phyloP scores from a whole-genome alignment of 495 filamentous ascomycete species.

The Aspergillus coremiiformis region DNA sequence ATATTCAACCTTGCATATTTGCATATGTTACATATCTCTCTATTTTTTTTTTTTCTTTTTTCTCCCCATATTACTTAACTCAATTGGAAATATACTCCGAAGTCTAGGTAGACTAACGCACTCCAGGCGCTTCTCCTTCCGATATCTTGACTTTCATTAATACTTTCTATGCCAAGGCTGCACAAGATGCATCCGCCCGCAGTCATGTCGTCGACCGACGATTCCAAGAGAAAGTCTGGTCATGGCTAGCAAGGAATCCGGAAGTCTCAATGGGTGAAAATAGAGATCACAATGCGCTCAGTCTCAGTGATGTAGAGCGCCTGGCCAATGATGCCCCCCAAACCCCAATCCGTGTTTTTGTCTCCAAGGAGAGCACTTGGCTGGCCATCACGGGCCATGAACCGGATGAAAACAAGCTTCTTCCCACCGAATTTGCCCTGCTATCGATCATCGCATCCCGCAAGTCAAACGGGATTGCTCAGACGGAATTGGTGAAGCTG shows the following conservation, averaged over 20 bases:
- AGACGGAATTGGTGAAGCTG: slow-evolving; percentile 65
- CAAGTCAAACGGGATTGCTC: slow-evolving; percentile 63
- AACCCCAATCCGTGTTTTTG: slow-evolving; percentile 42
- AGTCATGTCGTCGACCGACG: slow-evolving; percentile 38
- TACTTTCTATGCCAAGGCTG: slow-evolving; percentile 29
- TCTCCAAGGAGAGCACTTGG: slow-evolving; percentile 64
- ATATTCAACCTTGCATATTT: slow-evolving; percentile 4
- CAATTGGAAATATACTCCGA: neutral
- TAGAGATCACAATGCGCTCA: slow-evolving; percentile 36
- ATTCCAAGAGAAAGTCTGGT: slow-evolving; percentile 50
- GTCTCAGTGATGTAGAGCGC: slow-evolving; percentile 40
- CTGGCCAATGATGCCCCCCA: slow-evolving; percentile 1
- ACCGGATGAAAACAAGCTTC: slow-evolving; percentile 60
- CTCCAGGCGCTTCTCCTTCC: slow-evolving; percentile 34
- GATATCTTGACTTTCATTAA: slow-evolving; percentile 35
- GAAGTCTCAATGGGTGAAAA: slow-evolving; percentile 45
- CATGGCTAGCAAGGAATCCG: slow-evolving; percentile 46
- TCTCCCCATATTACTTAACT: neutral
- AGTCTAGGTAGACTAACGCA: neutral
- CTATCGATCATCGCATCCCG: slow-evolving; percentile 74
- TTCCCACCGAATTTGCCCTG: slow-evolving; percentile 60
- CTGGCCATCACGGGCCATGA: slow-evolving; percentile 72
- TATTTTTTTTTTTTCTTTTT: neutral
- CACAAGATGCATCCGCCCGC: slow-evolving; percentile 13
- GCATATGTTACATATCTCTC: neutral